Conservation (phyloP, 352 stramenopile species). For the Phytophthora hibernalis region DNA sequence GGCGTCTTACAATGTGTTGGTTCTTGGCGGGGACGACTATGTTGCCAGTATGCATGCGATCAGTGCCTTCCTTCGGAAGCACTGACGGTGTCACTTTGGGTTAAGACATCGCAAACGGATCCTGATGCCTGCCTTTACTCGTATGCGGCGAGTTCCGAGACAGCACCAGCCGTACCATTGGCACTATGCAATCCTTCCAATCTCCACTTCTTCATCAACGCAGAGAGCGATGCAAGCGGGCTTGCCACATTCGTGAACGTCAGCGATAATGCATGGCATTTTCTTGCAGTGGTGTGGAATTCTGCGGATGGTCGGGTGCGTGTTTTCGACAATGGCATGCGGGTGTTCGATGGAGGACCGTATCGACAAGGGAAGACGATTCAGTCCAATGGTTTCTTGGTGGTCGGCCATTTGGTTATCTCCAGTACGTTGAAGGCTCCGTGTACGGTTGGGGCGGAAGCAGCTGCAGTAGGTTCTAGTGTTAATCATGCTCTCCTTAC, state of each 20-base stretch:
- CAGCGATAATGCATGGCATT: slow-evolving; percentile 76
- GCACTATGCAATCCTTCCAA: slow-evolving; percentile 71
- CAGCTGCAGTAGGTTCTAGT: neutral
- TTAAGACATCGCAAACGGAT: slow-evolving; percentile 50
- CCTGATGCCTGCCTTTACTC: slow-evolving; percentile 53
- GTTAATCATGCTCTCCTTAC: neutral
- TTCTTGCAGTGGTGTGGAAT: slow-evolving; percentile 65
- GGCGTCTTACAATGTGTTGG: slow-evolving; percentile 43
- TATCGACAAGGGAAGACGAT: slow-evolving; percentile 52
- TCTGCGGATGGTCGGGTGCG: slow-evolving; percentile 56
- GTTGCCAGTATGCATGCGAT: slow-evolving; percentile 44
- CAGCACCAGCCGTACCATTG: slow-evolving; percentile 37
- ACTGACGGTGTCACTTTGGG: slow-evolving; percentile 70
- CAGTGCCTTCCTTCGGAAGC: slow-evolving; percentile 44
- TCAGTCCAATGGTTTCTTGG: slow-evolving; percentile 40
- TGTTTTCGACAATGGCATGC: slow-evolving; percentile 77
- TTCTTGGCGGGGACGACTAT: slow-evolving; percentile 49
- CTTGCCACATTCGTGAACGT: slow-evolving; percentile 70
- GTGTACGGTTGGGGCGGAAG: slow-evolving; percentile 14
- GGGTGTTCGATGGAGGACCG: slow-evolving; percentile 68
- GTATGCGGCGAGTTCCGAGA: slow-evolving; percentile 34
- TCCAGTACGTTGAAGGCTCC: slow-evolving; percentile 13
- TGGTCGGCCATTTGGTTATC: slow-evolving; percentile 55
- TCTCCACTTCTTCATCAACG: slow-evolving; percentile 59
- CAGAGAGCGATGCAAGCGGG: slow-evolving; percentile 31